Percentiles rank a stretch among this genome's conserved stretches.
Conservation (phyloP, 2,329 filamentous ascomycete genomes). For the Epicoccum nigrum region DNA sequence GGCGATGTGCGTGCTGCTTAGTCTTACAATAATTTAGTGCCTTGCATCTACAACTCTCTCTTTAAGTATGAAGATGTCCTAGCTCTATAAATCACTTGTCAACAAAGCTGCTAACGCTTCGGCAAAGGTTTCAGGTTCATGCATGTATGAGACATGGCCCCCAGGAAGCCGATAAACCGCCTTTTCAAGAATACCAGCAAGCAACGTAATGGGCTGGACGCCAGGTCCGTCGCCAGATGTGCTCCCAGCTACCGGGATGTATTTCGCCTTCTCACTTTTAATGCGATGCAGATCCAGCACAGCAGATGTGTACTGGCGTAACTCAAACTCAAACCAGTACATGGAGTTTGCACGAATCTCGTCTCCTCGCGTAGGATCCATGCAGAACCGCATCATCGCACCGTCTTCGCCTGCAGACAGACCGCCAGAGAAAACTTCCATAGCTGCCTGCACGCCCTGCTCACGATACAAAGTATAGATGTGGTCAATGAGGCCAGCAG, state of each 20-base stretch:
- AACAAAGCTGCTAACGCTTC: no score
- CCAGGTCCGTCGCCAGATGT: not conserved
- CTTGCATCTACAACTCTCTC: no score
- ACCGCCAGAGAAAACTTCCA: not conserved
- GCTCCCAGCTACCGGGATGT: not conserved
- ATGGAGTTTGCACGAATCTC: not conserved
- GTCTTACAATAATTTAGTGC: no score
- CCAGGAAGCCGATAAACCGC: not conserved
- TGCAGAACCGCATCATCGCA: not conserved
- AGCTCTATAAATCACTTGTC: no score
- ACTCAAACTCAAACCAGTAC: not conserved
- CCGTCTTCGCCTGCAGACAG: not conserved
- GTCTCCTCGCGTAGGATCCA: not conserved
- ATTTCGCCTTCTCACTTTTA: not conserved
- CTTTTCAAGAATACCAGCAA: not conserved
- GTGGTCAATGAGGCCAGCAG: not conserved
- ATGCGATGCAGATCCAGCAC: not conserved
- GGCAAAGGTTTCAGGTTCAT: no score
- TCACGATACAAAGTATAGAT: not conserved
- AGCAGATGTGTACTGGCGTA: not conserved
- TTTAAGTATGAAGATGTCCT: no score
- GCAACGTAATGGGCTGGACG: not conserved
- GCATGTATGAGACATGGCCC: no score
- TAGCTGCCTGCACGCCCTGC: not conserved
- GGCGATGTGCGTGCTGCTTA: no score